Evolutionary conservation across 2,329 filamentous ascomycete genomes (phyloP).

Genomic region (Cladosporium sp.): DNA sequence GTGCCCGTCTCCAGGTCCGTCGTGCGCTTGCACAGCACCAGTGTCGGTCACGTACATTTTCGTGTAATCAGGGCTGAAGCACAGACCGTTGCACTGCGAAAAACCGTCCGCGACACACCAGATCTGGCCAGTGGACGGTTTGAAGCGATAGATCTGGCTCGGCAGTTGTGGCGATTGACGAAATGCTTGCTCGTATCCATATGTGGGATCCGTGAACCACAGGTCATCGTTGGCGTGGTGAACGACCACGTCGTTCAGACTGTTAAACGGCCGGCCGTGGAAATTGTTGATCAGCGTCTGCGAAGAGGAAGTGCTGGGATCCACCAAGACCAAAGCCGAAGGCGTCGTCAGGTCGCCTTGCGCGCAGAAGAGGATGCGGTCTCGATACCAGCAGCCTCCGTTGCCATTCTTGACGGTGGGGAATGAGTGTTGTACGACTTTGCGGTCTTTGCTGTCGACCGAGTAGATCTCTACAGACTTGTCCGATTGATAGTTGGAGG

Average conservation of each 20-base stretch:
- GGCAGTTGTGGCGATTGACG: constrained; percentile 48
- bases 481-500: constrained; percentile 22
- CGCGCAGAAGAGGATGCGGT: constrained; percentile 18
- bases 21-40: constrained; percentile 36
- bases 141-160: constrained; percentile 56
- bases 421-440: constrained; percentile 8
- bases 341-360: constrained; percentile 17
- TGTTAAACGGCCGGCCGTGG: constrained; percentile 58
- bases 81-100: constrained; percentile 51
- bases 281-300: constrained; percentile 51
- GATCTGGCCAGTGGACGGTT: constrained; percentile 46
- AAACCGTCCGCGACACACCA: constrained; percentile 55
- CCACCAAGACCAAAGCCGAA: constrained; percentile 14
- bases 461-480: constrained; percentile 16
- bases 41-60: constrained; percentile 54
- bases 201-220: constrained; percentile 24
- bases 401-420: constrained; percentile 17
- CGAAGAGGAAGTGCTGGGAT: constrained; percentile 12
- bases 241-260: constrained; percentile 53
- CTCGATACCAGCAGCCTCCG: constrained; percentile 21
- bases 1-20: constrained; percentile 16
- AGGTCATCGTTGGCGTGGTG: constrained; percentile 41
- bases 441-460: constrained; percentile 13
- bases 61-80: constrained; percentile 50
- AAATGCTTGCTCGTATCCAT: constrained; percentile 47